A percentile compares a stretch with the other conserved stretches of the same genome.
Evolutionary conservation across 495 filamentous ascomycete genomes (phyloP).

Genomic region (Xylaria acuta): DNA sequence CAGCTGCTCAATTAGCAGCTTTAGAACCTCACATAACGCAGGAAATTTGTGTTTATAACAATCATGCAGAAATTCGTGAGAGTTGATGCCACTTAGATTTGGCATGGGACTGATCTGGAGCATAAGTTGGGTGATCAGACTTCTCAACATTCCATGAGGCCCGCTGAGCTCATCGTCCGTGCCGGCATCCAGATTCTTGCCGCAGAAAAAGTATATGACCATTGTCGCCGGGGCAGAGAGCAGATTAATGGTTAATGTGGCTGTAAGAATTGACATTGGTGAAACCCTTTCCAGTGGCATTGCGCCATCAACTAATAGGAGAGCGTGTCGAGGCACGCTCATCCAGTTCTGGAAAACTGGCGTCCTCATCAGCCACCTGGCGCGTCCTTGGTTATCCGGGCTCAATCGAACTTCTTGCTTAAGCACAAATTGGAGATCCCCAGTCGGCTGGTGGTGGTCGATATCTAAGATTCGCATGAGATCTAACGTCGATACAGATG

Average conservation of each 20-base stretch:
- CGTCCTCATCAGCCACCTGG: neutral
- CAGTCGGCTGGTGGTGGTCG: neutral
- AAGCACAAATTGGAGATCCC: neutral
- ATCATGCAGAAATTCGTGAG: neutral
- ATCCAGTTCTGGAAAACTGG: neutral
- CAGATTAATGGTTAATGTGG: neutral
- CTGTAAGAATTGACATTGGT: neutral
- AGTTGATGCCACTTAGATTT: neutral
- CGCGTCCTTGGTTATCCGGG: neutral
- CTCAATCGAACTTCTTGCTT: neutral
- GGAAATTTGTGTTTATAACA: neutral
- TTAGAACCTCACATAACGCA: neutral
- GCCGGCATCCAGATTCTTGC: neutral
- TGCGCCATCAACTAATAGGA: neutral
- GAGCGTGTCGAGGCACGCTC: neutral
- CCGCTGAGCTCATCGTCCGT: neutral
- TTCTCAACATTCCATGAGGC: neutral
- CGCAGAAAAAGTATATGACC: neutral
- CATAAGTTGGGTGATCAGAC: neutral
- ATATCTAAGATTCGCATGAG: conserved; percentile 2
- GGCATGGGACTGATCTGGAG: neutral
- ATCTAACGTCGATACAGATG: neutral
- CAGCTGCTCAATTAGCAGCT: neutral
- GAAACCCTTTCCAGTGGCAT: neutral
- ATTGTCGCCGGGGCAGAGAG: neutral